Evolutionary conservation across 495 filamentous ascomycete species (phyloP), one percentile per base, ranked within the genome.

Genomic region (Aspergillus campestris): DNA sequence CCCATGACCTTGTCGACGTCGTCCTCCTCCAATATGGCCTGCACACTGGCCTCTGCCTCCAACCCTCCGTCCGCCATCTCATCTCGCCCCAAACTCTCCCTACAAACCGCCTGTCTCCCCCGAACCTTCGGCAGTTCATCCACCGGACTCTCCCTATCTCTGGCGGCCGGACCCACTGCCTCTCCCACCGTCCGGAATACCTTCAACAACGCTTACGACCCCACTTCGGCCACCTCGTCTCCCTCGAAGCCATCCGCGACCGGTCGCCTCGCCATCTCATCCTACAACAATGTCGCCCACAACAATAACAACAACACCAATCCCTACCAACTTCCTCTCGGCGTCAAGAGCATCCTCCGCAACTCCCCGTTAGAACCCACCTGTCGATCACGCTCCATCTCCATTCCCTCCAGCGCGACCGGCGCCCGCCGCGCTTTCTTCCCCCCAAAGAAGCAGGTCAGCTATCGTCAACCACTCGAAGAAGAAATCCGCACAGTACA

Each of bases 151-250:
- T 74, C 73, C 18, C 61, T 81, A 40, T 67, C 78, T 28, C 64
- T 77, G 35, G 73, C 80, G 31, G 61, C 81, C 2, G 73, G 83
- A 34, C 70, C 83, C 12, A 77, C 77, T 29, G 70, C 72, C 8
- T 89, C 86, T 7, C 86, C 87, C 6, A 92, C 87, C 5, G 67
- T 80, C 15, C 84, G 86, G 60, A 94, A 91, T 59, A 94, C 87
- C 31, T 82, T 88, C 52, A 80, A 79, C 30, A 92, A 94, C 60
- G 79, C 81, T 45, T 88, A 89, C 58, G 81, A 84, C 39, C 72
- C 78, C 39, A 81, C 84, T 31, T 78, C 81, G 6, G 77, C 78
- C 10, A 56, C 50, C 39, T 70, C 72, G 3, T 53, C 58, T 18
- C 42, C 49, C 9, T 57, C 55, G 8, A 65, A 48, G 18, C 18